Base-by-base conservation (phyloP, 257 asterid species). In the Asclepias syriaca region DNA sequence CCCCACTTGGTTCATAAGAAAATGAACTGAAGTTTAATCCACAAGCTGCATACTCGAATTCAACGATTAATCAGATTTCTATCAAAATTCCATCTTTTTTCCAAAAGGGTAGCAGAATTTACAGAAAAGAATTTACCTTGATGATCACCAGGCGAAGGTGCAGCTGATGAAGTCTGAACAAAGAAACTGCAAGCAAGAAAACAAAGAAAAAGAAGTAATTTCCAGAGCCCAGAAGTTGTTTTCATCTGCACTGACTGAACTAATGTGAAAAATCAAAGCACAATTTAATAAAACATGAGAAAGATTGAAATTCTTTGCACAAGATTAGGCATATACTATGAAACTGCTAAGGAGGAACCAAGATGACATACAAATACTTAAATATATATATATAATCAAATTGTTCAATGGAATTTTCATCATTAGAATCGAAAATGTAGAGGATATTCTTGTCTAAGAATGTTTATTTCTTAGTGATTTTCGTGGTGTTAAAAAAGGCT, bases 1-100 rank as follows among this genome's bases (percentile, higher is more conserved):
- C 97, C 45, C 96, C 92, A 50, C 69, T 76, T 63, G 97, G 97
- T 45, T 61, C 75, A 78, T 87, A 90, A 18, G 90, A 85, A 34
- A 66, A 68, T 27, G 82, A 18, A 8, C 75, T 81, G 86, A 87
- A 84, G 76, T 91, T 76, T 67, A 91, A 74, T 32, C 78, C 70
- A 81, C 96, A 91, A 46, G 71, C 96, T 88, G 90, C 76, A 74
- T 37, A 53, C 10, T 53, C 4, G 40, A 59, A 29, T 37, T 14
- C 66, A 46, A 9, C 5, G 57, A 51, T 24, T 11, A n/a, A 39
- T 60, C 39, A 64, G 37, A 48, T 61, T 61, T 32, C 76, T 15
- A 73, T 21, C 13, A 13, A 27, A 15, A 37, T 6, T 71, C 40
- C 37, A 71, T 14, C 11, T 6, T 14, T 57, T 6, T 32, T 56